Evolutionary conservation across 352 stramenopile species (phyloP), one percentile per base, ranked within the genome.

Genomic region (Phytophthora lateralis): DNA sequence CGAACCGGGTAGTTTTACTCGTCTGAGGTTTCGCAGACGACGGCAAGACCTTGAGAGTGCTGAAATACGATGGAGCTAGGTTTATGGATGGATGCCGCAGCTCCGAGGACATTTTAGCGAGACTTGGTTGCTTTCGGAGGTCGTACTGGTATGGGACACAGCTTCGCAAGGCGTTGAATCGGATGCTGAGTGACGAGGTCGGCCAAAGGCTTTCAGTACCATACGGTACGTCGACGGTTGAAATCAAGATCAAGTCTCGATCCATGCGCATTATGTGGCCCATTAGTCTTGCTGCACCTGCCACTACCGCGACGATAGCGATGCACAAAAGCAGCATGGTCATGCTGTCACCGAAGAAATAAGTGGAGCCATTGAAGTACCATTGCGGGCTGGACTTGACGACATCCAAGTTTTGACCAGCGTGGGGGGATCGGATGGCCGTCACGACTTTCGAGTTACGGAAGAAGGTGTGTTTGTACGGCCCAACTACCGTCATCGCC

Each of bases 401-500:
- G 8, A 29, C 29, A 32, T 59, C 54, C 38, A 59, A 44, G 7
- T 15, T 27, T 38, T 55, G 46, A 0, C 54, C 46, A 4, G 34
- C 39, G 29, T 50, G 6, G 7, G 46, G 30, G 7, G 51, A 37
- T 7, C 8, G 27, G 34, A 63, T 39, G 9, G 17, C 29, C 10
- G 8, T 18, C 15, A 45, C 27, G 17, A 58, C 29, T 6, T 49
- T 27, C 2, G 47, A 27, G 15, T 41, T 51, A 24, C 44, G 52
- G 29, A 77, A 61, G 17, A n/a, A 32, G 4, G 20, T 53, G 42
- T 55, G 26, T 30, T 44, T 64, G 50, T 71, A 80, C 17, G 72
- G 66, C 2, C 69, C 69, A 10, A 78, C 55, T 5, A 80, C 51
- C 2, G 69, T 73, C 17, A 80, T 34, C 7, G 71, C 47, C 2